These are phyloP conservation scores for Sclerospora graminicola DNA, from an alignment of 352 stramenopile genomes.

Conservation along the genomic window DNA sequence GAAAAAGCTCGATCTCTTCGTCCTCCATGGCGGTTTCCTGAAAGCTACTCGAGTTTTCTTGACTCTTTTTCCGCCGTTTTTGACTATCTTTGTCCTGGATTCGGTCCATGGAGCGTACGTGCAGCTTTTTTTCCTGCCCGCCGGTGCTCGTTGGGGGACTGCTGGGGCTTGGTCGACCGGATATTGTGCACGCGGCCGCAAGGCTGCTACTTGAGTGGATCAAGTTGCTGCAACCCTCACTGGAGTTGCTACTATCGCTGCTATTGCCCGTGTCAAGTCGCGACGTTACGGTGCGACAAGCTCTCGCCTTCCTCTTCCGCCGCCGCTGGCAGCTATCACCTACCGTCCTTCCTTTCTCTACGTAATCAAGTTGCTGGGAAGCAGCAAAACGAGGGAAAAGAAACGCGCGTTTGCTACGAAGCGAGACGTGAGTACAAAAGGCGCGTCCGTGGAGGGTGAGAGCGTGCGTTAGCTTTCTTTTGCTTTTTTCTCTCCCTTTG, in stretches of 20 bases:
- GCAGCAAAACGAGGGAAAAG: not conserved
- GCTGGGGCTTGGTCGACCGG: constrained; percentile 15
- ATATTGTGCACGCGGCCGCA: constrained; percentile 27
- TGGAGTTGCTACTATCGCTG: constrained; percentile 1
- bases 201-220: constrained; percentile 16
- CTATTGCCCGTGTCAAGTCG: constrained; percentile 2
- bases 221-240: constrained; percentile 1
- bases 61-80: constrained; percentile 60
- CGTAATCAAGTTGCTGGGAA: not conserved
- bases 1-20: constrained; percentile 77
- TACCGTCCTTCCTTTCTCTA: constrained; percentile 12
- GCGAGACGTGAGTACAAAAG: not conserved
- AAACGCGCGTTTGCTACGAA: not conserved
- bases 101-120: constrained; percentile 46
- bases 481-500: constrained; percentile 5
- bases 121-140: constrained; percentile 48
- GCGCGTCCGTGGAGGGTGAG: not conserved
- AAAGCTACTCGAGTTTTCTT: constrained; percentile 22
- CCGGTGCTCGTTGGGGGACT: constrained; percentile 23
- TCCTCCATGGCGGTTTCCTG: constrained; percentile 57
- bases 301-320: constrained; percentile 9
- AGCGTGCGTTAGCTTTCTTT: constrained; percentile 1
- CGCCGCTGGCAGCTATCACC: constrained; percentile 10
- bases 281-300: constrained; percentile 10
- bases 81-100: constrained; percentile 40